A percentile compares a stretch with the other conserved stretches of the same genome.
Evolutionary conservation across 2,329 filamentous ascomycete species (phyloP).

Genomic region (Aaosphaeria pasadenensis): DNA sequence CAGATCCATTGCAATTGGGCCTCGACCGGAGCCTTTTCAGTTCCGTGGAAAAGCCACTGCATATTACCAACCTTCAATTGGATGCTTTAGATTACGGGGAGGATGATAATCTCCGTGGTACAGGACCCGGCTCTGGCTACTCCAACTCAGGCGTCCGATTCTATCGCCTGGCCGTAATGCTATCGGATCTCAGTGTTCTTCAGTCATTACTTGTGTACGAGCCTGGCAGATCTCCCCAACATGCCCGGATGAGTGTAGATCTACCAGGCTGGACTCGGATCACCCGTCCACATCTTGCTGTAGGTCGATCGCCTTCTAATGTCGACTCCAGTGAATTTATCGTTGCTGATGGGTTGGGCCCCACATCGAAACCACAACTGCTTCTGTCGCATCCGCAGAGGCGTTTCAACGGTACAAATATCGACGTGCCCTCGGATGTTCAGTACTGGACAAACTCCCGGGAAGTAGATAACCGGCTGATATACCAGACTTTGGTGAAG

Average conservation of each 20-base stretch:
- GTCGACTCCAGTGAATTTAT: slow-evolving; percentile 25
- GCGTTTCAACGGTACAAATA: no score
- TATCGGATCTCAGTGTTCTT: slow-evolving; percentile 23
- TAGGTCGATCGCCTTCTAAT: background rate
- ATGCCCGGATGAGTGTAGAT: no score
- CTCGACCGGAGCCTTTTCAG: background rate
- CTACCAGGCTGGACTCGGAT: slow-evolving; percentile 6
- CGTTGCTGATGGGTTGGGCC: slow-evolving; percentile 20
- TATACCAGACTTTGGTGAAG: no score
- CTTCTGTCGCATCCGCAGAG: background rate
- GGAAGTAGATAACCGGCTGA: no score
- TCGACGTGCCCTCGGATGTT: no score
- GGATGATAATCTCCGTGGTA: background rate
- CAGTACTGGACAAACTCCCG: no score
- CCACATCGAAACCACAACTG: background rate
- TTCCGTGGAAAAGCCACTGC: slow-evolving; percentile 2
- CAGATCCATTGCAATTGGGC: slow-evolving; percentile 20
- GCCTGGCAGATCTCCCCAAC: no score
- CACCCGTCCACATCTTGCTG: slow-evolving; percentile 2
- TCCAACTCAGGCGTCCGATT: slow-evolving; percentile 15
- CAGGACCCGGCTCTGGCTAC: slow-evolving; percentile 13
- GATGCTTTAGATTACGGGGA: slow-evolving; percentile 15
- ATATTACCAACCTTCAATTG: slow-evolving; percentile 15
- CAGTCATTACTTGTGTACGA: slow-evolving; percentile 14
- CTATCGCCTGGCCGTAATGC: slow-evolving; percentile 20